These are phyloP conservation scores for Colletotrichum scovillei DNA, from an alignment of 2,329 filamentous ascomycete genomes.

Conservation along the genomic window DNA sequence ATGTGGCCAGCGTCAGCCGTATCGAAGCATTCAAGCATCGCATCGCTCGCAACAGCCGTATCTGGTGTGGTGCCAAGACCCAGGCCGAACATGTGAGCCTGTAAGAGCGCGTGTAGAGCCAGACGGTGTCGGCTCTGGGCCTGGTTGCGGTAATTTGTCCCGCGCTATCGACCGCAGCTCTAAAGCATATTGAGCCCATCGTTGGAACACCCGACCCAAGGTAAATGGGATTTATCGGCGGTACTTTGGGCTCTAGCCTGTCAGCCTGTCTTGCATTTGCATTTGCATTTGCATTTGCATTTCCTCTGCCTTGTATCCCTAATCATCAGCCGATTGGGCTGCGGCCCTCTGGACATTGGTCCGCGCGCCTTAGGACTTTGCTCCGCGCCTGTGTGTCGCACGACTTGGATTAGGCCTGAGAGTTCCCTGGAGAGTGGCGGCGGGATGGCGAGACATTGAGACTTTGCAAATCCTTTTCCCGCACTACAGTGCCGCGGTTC, in stretches of 20 bases:
- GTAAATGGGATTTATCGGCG: conserved; percentile 3
- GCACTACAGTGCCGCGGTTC: not conserved
- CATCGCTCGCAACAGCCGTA: conserved; percentile 23
- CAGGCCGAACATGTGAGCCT: conserved; percentile 8
- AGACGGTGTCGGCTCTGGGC: conserved; percentile 28
- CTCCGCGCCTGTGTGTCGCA: conserved; percentile 21
- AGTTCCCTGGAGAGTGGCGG: not conserved
- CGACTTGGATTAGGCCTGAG: conserved; percentile 23
- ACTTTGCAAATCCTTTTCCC: not conserved
- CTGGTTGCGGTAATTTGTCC: conserved; percentile 36
- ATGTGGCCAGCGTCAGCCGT: conserved; percentile 13
- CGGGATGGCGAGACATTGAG: not conserved
- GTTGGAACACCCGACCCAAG: conserved; percentile 1
- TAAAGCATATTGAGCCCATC: conserved; percentile 21
- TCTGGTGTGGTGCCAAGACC: conserved; percentile 29
- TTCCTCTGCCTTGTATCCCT: not conserved
- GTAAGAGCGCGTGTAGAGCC: conserved; percentile 22
- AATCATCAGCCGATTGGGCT: conserved; percentile 11
- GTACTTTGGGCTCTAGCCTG: conserved; percentile 14
- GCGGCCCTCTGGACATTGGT: conserved; percentile 9
- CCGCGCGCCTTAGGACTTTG: conserved; percentile 13
- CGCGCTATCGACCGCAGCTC: conserved; percentile 31
- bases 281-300: conserved; percentile 18
- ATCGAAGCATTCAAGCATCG: conserved; percentile 7
- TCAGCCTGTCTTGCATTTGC: conserved; percentile 3